A percentile compares a stretch with the other conserved stretches of the same genome.
phyloP scores from a whole-genome alignment of 2,329 filamentous ascomycete species.

The Trichoderma asperellum region DNA sequence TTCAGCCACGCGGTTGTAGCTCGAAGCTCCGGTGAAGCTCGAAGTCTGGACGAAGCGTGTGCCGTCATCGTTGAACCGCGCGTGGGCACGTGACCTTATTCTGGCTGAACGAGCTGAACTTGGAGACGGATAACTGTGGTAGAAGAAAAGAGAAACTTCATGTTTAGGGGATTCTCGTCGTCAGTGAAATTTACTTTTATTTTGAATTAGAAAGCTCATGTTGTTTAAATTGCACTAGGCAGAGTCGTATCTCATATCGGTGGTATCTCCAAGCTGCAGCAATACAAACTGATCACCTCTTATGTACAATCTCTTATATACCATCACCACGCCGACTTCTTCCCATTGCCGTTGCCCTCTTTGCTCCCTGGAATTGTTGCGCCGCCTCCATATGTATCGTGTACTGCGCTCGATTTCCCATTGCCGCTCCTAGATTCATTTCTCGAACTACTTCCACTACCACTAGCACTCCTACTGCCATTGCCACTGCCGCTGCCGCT shows the following conservation, averaged over 20 bases:
- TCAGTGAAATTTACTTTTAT: not conserved
- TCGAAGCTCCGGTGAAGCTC: not conserved
- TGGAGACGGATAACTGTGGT: not conserved
- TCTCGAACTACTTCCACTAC: constrained; percentile 25
- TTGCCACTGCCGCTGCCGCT: constrained; percentile 30
- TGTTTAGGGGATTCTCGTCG: too few species aligned
- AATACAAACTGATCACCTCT: not conserved
- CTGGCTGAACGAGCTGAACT: not conserved
- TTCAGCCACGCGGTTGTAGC: constrained; percentile 15
- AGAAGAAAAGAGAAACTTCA: not conserved
- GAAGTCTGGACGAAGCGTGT: constrained; percentile 8
- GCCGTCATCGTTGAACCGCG: constrained; percentile 22
- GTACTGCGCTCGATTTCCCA: constrained; percentile 20
- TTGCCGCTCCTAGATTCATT: constrained; percentile 31
- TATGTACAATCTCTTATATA: not conserved
- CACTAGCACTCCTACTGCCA: constrained; percentile 20
- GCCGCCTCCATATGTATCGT: constrained; percentile 38
- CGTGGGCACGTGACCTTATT: constrained; percentile 18
- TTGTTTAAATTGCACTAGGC: not conserved
- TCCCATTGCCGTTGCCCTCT: constrained; percentile 37
- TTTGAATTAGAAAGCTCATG: not conserved
- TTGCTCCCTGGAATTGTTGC: constrained; percentile 37
- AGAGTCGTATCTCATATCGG: constrained; percentile 5
- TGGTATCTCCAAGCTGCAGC: constrained; percentile 13
- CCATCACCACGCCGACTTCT: constrained; percentile 37